Evolutionary conservation across 306 rosid genomes (phyloP), one percentile per base, ranked within the genome.

Genomic region (Herpetospermum pedunculosum): DNA sequence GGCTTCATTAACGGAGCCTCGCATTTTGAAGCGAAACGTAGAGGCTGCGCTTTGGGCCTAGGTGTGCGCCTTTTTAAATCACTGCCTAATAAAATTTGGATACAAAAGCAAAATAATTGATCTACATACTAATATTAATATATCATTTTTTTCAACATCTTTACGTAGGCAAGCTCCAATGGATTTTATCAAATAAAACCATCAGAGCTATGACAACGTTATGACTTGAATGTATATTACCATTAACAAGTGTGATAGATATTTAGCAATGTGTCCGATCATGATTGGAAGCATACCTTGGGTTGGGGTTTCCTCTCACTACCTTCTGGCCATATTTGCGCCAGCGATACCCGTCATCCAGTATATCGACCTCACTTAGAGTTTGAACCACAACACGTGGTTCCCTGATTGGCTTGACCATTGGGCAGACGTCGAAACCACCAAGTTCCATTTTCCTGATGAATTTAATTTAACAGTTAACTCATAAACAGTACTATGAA

Each of bases 291-390:
- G 65, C 73, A 64, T 88, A 94, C 99, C 97, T 91, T 38, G 99
- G 99, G 79, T 94, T 94, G 69, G 99, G 99, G 83, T 94, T 94
- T 75, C 97, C 99, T 81, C 99, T 88, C 76, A 94, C 99, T 77
- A 94, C 97, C 80, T 94, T 94, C 84, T 94, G 99, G 53, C 99
- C 99, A 78, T 94, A 94, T 84, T 94, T 94, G 63, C 99, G 95
- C 99, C 99, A 94, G 83, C 99, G 99, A 80, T 94, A 94, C 68
- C 99, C 99, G 77, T 94, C 99, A 82, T 94, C 99, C 84, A 94
- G 85, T 79, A 94, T 94, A 79, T 94, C 99, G 68, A 94, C 96
- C 89, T 94, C 99, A 76, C 99, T 94, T 79, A 89, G 77, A 40
- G 99, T 94, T 81, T 94, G 99, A 49, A 94, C 99, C 75, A 94